Conservation (phyloP, 2,329 filamentous ascomycete species). For the Diaporthe aspalathi region DNA sequence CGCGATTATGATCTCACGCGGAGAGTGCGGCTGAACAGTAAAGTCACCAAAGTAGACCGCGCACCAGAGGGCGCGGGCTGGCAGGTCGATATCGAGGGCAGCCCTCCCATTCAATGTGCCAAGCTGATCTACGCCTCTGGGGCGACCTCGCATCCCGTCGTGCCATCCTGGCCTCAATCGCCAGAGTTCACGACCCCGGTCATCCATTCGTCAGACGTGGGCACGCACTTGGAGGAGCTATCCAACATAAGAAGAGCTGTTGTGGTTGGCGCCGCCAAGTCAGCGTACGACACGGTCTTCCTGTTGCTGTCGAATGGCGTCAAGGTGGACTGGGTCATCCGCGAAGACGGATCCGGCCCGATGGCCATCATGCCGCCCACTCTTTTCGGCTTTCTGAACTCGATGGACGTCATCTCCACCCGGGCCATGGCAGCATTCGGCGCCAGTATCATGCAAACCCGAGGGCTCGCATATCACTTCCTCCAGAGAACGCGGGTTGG, state of each 20-base stretch:
- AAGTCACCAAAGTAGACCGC: constrained; percentile 61
- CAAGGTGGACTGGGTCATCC: constrained; percentile 68
- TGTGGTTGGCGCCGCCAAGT: constrained; percentile 71
- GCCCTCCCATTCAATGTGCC: constrained; percentile 44
- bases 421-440: constrained; percentile 44
- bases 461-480: constrained; percentile 43
- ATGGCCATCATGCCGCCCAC: constrained; percentile 61
- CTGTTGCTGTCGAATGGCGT: constrained; percentile 64
- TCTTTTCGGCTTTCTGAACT: constrained; percentile 50
- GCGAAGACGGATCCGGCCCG: constrained; percentile 67
- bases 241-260: constrained; percentile 51
- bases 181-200: constrained; percentile 63
- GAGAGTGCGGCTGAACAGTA: constrained; percentile 61
- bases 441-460: constrained; percentile 47
- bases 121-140: constrained; percentile 73
- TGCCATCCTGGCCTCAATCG: constrained; percentile 63
- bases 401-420: constrained; percentile 46
- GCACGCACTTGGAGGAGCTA: constrained; percentile 48
- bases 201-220: constrained; percentile 69
- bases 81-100: constrained; percentile 42
- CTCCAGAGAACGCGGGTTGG: constrained; percentile 45
- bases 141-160: constrained; percentile 66
- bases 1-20: constrained; percentile 62
- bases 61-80: constrained; percentile 47
- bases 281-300: constrained; percentile 72